Percentiles rank a stretch among this genome's conserved stretches.
Evolutionary conservation across 306 rosid species (phyloP).

Genomic region (Cicer arietinum): DNA sequence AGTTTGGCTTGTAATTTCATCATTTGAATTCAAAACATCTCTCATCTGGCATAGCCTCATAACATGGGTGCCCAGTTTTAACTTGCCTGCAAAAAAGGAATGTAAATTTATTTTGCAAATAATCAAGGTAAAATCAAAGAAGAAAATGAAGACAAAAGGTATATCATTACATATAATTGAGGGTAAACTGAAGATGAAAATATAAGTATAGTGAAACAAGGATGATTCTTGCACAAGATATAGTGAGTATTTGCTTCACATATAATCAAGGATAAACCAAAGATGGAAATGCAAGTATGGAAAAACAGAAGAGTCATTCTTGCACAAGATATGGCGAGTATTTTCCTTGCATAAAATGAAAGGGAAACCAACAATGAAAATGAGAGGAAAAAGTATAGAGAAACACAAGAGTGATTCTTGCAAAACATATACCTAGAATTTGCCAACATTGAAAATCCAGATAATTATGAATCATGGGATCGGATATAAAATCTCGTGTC

Average conservation of each 20-base stretch:
- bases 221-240: not conserved
- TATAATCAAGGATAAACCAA: not conserved
- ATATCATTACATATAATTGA: not conserved
- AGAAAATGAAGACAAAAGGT: conserved; percentile 1
- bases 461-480: conserved; percentile 8
- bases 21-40: conserved; percentile 57
- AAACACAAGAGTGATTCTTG: not conserved
- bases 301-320: not conserved
- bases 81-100: conserved; percentile 78
- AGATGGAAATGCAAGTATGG: not conserved
- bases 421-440: not conserved
- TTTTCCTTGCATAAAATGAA: conserved; percentile 6
- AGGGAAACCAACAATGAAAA: conserved; percentile 3
- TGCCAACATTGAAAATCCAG: conserved; percentile 20
- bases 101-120: conserved; percentile 16
- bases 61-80: conserved; percentile 77
- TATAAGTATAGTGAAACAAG: not conserved
- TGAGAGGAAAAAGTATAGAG: not conserved
- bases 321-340: not conserved
- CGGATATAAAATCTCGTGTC: not conserved
- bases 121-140: conserved; percentile 1
- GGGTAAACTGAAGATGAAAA: conserved; percentile 10
- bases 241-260: not conserved
- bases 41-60: conserved; percentile 84
- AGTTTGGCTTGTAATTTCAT: conserved; percentile 63